phyloP scores from a whole-genome alignment of 495 filamentous ascomycete genomes.

The Tricharina praecox region DNA sequence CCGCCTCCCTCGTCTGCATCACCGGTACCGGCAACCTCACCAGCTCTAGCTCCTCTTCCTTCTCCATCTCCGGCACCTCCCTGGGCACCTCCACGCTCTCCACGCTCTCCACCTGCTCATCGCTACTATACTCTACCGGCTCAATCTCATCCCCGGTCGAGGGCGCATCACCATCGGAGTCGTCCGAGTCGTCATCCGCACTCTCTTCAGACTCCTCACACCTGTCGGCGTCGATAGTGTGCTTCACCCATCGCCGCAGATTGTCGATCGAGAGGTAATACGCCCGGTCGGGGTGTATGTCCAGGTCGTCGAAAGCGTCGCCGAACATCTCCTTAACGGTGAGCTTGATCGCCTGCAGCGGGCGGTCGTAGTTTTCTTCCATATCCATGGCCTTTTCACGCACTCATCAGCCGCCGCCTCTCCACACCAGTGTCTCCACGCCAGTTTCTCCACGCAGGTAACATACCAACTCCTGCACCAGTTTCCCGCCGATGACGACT shows the following conservation, averaged over 20 bases:
- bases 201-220: not conserved
- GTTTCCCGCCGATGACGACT: not conserved
- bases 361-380: not conserved
- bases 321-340: constrained; percentile 1
- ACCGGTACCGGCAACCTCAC: no score
- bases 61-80: not conserved
- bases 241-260: not conserved
- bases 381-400: not conserved
- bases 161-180: not conserved
- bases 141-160: not conserved
- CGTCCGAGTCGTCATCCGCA: not conserved
- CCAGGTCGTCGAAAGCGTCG: not conserved
- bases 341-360: not conserved
- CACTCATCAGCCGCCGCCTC: not conserved
- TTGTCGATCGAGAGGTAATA: not conserved
- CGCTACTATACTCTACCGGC: not conserved
- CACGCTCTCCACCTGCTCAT: not conserved
- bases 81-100: no score
- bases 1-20: no score
- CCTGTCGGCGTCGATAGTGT: not conserved
- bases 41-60: no score
- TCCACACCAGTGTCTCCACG: no score
- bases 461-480: not conserved
- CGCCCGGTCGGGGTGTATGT: not conserved
- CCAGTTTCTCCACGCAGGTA: no score